These are phyloP conservation scores for Phlegmacium glaucopus DNA, from an alignment of 768 basidiomycete species.

Conservation along the genomic window DNA sequence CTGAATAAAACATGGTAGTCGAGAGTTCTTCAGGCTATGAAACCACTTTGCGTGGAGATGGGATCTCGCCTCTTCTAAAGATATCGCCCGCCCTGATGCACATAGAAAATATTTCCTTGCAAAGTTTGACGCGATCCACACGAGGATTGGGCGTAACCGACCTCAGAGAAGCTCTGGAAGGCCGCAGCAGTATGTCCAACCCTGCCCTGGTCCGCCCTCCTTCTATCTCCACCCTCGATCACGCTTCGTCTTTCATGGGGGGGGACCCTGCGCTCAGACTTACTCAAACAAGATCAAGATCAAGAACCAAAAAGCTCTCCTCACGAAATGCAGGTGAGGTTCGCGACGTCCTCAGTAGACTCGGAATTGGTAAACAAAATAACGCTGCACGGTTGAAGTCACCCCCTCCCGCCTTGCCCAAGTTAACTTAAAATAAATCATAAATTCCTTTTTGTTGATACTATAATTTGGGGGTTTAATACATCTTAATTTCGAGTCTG, in stretches of 20 bases:
- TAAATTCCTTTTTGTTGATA: too few species aligned
- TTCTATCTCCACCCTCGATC: slow-evolving; percentile 76
- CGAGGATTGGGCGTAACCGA: slow-evolving; percentile 85
- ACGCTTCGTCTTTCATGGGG: slow-evolving; percentile 48
- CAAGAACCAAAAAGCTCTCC: slow-evolving; percentile 46
- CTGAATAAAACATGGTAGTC: slow-evolving; percentile 8
- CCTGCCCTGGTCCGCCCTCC: slow-evolving; percentile 63
- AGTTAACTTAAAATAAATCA: background rate
- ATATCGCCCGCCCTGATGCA: slow-evolving; percentile 87
- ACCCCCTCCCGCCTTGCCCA: slow-evolving; percentile 54
- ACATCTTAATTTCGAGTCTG: too few species aligned
- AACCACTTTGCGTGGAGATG: slow-evolving; percentile 56
- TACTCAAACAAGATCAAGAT: slow-evolving; percentile 51
- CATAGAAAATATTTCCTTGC: slow-evolving; percentile 85
- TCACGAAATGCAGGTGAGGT: slow-evolving; percentile 64
- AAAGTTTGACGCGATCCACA: slow-evolving; percentile 75
- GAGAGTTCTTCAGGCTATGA: slow-evolving; percentile 39
- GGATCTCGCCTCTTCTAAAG: slow-evolving; percentile 70
- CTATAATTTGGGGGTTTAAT: too few species aligned
- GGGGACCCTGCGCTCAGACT: slow-evolving; percentile 34
- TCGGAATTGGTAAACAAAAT: slow-evolving; percentile 79
- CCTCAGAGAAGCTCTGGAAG: slow-evolving; percentile 85
- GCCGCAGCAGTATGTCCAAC: slow-evolving; percentile 80
- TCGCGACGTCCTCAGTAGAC: slow-evolving; percentile 72
- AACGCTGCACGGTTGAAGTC: slow-evolving; percentile 57